Percentiles rank a stretch among this genome's conserved stretches.
Evolutionary conservation across 2,329 filamentous ascomycete species (phyloP).

Genomic region (Alternaria alternata): DNA sequence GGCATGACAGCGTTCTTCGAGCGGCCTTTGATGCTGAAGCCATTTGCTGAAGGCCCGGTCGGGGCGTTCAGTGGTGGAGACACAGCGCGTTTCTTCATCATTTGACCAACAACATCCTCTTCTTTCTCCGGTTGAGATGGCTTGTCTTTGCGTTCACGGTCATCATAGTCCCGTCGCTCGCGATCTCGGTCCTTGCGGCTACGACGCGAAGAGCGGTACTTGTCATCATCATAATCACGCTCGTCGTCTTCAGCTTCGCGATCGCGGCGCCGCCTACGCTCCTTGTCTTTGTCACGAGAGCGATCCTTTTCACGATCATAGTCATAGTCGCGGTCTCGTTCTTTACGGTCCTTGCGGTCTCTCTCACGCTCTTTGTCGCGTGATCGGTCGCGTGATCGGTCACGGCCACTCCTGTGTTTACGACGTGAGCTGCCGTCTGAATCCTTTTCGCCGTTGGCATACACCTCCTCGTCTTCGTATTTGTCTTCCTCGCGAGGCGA

Average conservation of each 20-base stretch:
- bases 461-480: constrained; percentile 41
- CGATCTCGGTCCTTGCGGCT: constrained; percentile 55
- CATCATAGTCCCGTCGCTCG: constrained; percentile 35
- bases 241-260: constrained; percentile 51
- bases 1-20: constrained; percentile 35
- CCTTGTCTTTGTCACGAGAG: constrained; percentile 47
- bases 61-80: constrained; percentile 48
- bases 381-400: constrained; percentile 35
- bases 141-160: constrained; percentile 32
- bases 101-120: constrained; percentile 35
- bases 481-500: constrained; percentile 45
- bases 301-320: constrained; percentile 45
- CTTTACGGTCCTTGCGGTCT: constrained; percentile 54
- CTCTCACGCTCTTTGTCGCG: constrained; percentile 46
- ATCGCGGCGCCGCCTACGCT: constrained; percentile 62
- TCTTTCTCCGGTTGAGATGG: constrained; percentile 18
- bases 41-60: constrained; percentile 52
- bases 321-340: constrained; percentile 60
- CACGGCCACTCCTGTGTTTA: constrained; percentile 47
- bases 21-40: constrained; percentile 56
- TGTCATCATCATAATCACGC: constrained; percentile 50
- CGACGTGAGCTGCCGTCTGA: constrained; percentile 43
- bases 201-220: constrained; percentile 52
- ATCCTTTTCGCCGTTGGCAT: constrained; percentile 39
- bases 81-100: constrained; percentile 39